These are phyloP conservation scores for Sporisorium iseilematis-ciliati DNA, from an alignment of 1,284 basidiomycete genomes.

Conservation along the genomic window DNA sequence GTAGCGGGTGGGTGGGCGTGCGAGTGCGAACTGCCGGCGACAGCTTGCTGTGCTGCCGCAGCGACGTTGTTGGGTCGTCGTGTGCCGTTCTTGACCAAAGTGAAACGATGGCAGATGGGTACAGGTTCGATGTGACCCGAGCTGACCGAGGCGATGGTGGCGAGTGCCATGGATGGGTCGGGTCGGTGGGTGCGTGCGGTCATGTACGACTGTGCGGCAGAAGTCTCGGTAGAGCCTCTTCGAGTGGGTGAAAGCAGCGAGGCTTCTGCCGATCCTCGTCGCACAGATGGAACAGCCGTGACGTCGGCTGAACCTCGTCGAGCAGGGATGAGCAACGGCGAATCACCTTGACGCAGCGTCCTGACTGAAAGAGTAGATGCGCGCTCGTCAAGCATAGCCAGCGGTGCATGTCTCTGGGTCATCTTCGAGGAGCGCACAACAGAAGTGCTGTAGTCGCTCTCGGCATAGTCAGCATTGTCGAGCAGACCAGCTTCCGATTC, in stretches of 20 bases:
- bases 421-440: slow-evolving; percentile 60
- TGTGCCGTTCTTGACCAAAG: slow-evolving; percentile 64
- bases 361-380: slow-evolving; percentile 49
- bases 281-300: slow-evolving; percentile 24
- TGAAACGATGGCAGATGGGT: slow-evolving; percentile 62
- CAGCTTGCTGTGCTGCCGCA: slow-evolving; percentile 39
- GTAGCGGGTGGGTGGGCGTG: slow-evolving; percentile 16
- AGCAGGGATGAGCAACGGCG: slow-evolving; percentile 42
- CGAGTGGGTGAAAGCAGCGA: slow-evolving; percentile 27
- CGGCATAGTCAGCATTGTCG: slow-evolving; percentile 44
- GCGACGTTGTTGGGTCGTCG: slow-evolving; percentile 47
- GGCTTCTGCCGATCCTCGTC: slow-evolving; percentile 34
- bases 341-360: slow-evolving; percentile 40
- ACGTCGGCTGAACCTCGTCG: slow-evolving; percentile 42
- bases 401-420: slow-evolving; percentile 42
- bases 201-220: slow-evolving; percentile 52
- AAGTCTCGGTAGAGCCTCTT: slow-evolving; percentile 33
- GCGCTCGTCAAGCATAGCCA: slow-evolving; percentile 48
- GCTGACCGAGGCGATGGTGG: slow-evolving; percentile 56
- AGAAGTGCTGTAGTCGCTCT: slow-evolving; percentile 63
- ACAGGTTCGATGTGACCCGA: slow-evolving; percentile 33
- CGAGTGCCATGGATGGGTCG: slow-evolving; percentile 57
- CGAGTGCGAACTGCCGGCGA: slow-evolving; percentile 17
- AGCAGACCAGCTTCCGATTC: slow-evolving; percentile 47
- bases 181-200: slow-evolving; percentile 52